phyloP scores from a whole-genome alignment of 2,329 filamentous ascomycete species.

The Arthrobotrys sinensis region DNA sequence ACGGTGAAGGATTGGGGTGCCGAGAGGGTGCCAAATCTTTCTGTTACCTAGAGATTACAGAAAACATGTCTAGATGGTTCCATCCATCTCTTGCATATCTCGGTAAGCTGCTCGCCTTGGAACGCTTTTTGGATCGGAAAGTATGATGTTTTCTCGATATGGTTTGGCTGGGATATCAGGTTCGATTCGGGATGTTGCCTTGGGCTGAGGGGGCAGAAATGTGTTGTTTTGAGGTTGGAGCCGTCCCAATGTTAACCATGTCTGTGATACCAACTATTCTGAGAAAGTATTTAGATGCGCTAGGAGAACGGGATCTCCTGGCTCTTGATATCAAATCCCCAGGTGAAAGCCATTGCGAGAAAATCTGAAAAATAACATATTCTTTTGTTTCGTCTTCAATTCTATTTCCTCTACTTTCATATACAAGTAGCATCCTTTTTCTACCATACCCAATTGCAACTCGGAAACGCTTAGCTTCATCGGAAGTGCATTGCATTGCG shows the following conservation, averaged over 20 bases:
- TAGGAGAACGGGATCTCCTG: constrained; percentile 29
- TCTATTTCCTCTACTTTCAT: background rate
- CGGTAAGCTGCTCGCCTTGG: constrained; percentile 1
- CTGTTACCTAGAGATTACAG: constrained; percentile 12
- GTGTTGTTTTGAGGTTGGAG: constrained; percentile 49
- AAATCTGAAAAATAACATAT: constrained; percentile 1
- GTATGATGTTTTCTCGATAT: constrained; percentile 26
- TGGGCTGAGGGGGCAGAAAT: constrained; percentile 21
- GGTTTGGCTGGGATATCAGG: background rate
- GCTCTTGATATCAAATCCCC: constrained; percentile 22
- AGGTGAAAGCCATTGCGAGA: constrained; percentile 42
- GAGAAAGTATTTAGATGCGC: constrained; percentile 52
- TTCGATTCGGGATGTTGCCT: constrained; percentile 17
- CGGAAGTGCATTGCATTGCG: constrained; percentile 37
- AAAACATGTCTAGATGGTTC: constrained; percentile 41
- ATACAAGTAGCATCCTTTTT: background rate
- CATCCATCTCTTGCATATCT: constrained; percentile 37
- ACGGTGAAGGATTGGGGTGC: constrained; percentile 15
- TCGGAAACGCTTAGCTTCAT: constrained; percentile 11
- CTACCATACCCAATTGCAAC: background rate
- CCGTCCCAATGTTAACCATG: background rate
- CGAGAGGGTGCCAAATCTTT: constrained; percentile 50
- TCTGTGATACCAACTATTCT: constrained; percentile 43
- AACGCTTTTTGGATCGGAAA: constrained; percentile 19
- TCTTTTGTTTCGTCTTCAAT: constrained; percentile 9